These are phyloP conservation scores for Nakazawaea populi DNA, from an alignment of 805 yeast species.

Conservation along the genomic window DNA sequence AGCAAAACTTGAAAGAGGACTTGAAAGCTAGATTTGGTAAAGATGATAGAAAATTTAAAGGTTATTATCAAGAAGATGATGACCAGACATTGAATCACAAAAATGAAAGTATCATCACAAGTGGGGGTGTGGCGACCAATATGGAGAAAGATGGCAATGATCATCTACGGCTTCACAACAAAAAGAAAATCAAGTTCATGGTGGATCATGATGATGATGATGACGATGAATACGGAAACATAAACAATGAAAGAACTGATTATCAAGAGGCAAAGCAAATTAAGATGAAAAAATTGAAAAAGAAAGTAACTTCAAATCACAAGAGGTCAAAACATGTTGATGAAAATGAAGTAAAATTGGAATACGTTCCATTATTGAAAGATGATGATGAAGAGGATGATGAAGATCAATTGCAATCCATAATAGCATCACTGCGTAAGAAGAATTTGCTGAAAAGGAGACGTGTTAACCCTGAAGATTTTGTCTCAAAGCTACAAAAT, in stretches of 20 bases:
- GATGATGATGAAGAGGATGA: slow-evolving; percentile 21
- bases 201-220: slow-evolving; percentile 4
- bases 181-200: slow-evolving; percentile 7
- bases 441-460: slow-evolving; percentile 20
- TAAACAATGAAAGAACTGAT: not conserved
- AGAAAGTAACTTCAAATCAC: slow-evolving; percentile 16
- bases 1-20: slow-evolving; percentile 23
- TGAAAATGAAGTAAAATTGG: slow-evolving; percentile 16
- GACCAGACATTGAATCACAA: slow-evolving; percentile 3
- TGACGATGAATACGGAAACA: not conserved
- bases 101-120: too few species aligned
- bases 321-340: slow-evolving; percentile 15
- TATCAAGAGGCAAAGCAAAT: slow-evolving; percentile 18
- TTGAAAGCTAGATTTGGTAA: slow-evolving; percentile 14
- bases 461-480: slow-evolving; percentile 13
- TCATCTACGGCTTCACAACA: not conserved
- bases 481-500: slow-evolving; percentile 12
- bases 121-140: slow-evolving; percentile 12
- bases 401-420: slow-evolving; percentile 17
- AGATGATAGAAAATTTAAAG: slow-evolving; percentile 21
- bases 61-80: slow-evolving; percentile 19
- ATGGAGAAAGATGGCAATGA: slow-evolving; percentile 11
- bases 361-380: slow-evolving; percentile 21
- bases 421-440: slow-evolving; percentile 23
- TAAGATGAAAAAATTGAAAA: slow-evolving; percentile 24